Base-by-base conservation (phyloP, 805 yeast genomes). In the Candida sithepensis region DNA sequence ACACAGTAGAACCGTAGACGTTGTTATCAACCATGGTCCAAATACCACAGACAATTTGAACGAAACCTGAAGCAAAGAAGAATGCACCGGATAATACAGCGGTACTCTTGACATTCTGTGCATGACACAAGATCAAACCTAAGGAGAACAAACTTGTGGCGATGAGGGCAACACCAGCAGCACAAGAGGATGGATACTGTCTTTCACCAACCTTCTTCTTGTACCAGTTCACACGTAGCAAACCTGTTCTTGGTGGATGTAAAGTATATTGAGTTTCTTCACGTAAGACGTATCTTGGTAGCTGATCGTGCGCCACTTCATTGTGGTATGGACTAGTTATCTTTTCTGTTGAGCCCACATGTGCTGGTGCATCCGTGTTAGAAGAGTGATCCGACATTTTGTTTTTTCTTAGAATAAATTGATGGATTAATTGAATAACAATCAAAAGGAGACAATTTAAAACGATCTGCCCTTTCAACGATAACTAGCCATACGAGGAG, bases 1-100 rank as follows among this genome's bases (percentile, higher is more conserved):
- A 63, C 10, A 77, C 71, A 7, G 75, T 70, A 12, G 76, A 75
- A 36, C 77, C 82, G 60, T 75, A 78, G 6, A 75, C 66, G 58
- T 75, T 77, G 49, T 78, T 78, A 42, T 69, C 58, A 34, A 67
- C 59, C 46, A 74, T 54, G 44, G 75, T 74, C 75, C 77, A 75
- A n/a, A 72, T 54, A 16, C 80, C 81, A 42, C 73, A 68, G 19
- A 73, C 59, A 20, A 72, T 58, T 58, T 73, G 71, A 39, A 68
- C 67, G 4, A 67, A 52, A 19, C 80, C 79, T n/a, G 77, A 74
- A 46, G 70, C 67, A 51, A 72, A 72, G 51, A 73, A 61, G 36
- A 72, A 64, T 45, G 73, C 60, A 37, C 75, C 68, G 23, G 73
- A 65, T 28, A 71, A 65, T 16, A 74, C 64, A 42, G 72, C 70